phyloP scores from a whole-genome alignment of 352 stramenopile genomes.

The Phytophthora parvispora region DNA sequence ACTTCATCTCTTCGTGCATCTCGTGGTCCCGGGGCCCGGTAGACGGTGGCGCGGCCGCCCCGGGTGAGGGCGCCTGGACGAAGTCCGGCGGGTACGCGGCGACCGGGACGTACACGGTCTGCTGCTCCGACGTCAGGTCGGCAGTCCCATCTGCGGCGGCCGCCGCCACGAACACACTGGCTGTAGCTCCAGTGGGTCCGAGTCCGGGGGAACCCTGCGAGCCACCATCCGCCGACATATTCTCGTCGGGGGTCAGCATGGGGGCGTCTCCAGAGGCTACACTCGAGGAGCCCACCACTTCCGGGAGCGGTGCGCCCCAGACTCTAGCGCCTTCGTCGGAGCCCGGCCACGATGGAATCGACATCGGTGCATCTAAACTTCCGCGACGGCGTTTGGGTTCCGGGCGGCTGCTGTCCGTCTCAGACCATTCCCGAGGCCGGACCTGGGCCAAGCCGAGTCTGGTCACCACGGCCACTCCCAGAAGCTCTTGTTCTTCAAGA shows the following conservation, averaged over 20 bases:
- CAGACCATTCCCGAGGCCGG: not conserved
- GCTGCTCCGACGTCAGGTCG: not conserved
- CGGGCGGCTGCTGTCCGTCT: not conserved
- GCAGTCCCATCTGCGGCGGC: not conserved
- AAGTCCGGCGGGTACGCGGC: not conserved
- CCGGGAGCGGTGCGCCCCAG: not conserved
- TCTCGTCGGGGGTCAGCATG: slow-evolving; percentile 6
- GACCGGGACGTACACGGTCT: not conserved
- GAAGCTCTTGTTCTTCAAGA: not conserved
- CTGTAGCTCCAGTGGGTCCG: not conserved
- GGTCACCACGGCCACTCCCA: not conserved
- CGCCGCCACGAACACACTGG: not conserved
- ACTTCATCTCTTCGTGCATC: not conserved
- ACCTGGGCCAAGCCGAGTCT: not conserved
- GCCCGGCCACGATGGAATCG: not conserved
- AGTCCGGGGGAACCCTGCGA: not conserved
- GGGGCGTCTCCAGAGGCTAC: slow-evolving; percentile 1
- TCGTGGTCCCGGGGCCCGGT: not conserved
- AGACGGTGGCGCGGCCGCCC: not conserved
- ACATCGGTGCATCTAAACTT: not conserved
- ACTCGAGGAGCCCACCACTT: not conserved
- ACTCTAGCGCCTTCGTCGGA: slow-evolving; percentile 1
- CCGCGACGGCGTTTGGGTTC: not conserved
- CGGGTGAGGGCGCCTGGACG: not conserved
- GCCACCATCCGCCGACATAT: not conserved